Conservation (phyloP, 495 filamentous ascomycete genomes). For the Paragyromitra xinjiangensis region DNA sequence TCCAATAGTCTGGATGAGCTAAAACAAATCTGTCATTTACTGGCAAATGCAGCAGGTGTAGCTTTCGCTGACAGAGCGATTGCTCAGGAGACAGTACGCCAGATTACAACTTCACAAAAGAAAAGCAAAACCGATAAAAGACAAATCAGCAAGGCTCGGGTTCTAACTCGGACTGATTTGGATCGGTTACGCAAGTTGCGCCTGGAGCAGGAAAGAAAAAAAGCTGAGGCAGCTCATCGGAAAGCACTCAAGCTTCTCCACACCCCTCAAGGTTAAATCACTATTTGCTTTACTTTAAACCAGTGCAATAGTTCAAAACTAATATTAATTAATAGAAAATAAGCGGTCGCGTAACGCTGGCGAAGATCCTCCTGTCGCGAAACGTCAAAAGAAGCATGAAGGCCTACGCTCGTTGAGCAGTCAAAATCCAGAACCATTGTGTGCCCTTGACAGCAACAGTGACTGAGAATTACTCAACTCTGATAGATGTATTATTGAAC, state of each 20-base stretch:
- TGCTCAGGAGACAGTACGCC: background rate
- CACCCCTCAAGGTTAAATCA: background rate
- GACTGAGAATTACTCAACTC: background rate
- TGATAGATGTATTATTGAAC: background rate
- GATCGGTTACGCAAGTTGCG: background rate
- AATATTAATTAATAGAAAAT: background rate
- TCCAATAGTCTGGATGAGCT: background rate
- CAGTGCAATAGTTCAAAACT: background rate
- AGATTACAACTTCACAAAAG: background rate
- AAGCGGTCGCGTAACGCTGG: background rate
- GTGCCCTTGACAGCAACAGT: background rate
- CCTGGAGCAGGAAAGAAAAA: background rate
- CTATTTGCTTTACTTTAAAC: background rate
- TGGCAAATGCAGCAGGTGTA: background rate
- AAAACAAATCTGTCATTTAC: background rate
- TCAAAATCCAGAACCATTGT: background rate
- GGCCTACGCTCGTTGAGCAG: background rate
- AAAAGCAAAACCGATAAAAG: conserved; percentile 2
- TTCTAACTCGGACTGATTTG: background rate
- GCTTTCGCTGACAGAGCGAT: background rate
- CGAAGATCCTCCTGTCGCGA: background rate
- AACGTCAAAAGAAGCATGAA: background rate
- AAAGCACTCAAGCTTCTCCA: background rate
- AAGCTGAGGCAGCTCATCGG: background rate
- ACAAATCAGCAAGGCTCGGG: background rate